These are phyloP conservation scores for Gleditsia sinensis DNA, from an alignment of 306 rosid species.

Conservation along the genomic window DNA sequence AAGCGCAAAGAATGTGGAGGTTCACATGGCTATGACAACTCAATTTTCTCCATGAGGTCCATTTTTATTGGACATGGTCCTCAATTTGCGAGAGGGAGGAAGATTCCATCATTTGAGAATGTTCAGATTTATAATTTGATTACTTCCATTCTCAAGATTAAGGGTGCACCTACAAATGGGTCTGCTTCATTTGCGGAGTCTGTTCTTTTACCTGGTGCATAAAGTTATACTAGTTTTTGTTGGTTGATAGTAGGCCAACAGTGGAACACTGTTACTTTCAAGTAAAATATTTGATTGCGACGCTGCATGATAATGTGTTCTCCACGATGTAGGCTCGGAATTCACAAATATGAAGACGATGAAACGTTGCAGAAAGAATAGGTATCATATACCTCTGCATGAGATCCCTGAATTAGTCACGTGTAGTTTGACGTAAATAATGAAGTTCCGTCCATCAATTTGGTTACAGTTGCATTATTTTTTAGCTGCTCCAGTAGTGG, in stretches of 20 bases:
- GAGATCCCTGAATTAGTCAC: constrained; percentile 15
- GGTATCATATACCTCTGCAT: constrained; percentile 21
- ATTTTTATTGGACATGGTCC: constrained; percentile 97
- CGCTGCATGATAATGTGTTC: constrained; percentile 28
- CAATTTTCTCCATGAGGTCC: constrained; percentile 88
- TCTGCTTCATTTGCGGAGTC: constrained; percentile 65
- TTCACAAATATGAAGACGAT: constrained; percentile 17
- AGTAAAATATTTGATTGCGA: constrained; percentile 17
- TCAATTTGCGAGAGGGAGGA: constrained; percentile 79
- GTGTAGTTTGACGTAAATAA: neutral
- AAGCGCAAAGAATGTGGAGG: constrained; percentile 83
- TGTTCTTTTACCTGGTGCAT: constrained; percentile 63
- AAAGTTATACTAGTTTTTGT: constrained; percentile 12
- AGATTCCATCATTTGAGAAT: constrained; percentile 93
- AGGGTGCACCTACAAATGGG: constrained; percentile 88
- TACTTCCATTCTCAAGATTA: constrained; percentile 77
- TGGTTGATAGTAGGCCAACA: no score
- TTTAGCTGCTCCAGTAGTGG: neutral
- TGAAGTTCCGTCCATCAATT: neutral
- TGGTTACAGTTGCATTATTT: neutral
- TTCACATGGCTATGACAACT: constrained; percentile 92
- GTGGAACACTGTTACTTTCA: no score
- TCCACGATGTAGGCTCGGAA: neutral
- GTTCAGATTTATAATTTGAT: constrained; percentile 88
- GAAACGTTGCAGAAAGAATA: constrained; percentile 23